Evolutionary conservation across 2,329 filamentous ascomycete genomes (phyloP).

Genomic region (Diplocarpon mali): DNA sequence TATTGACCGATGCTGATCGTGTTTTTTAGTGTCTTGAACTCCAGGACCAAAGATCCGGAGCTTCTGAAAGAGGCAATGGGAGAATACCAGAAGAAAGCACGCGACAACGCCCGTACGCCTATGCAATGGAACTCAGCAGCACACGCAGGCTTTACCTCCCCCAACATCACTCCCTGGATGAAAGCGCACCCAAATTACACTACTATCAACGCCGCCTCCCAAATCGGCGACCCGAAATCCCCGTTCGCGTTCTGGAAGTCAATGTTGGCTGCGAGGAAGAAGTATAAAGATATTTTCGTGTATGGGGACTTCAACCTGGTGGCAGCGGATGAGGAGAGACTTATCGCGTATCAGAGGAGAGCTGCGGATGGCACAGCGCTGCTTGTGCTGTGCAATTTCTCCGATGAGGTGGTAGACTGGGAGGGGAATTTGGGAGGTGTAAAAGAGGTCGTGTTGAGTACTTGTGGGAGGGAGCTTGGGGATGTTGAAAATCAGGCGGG

Average conservation of each 20-base stretch:
- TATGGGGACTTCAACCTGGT: conserved; percentile 14
- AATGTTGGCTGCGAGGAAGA: conserved; percentile 11
- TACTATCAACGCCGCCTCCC: conserved; percentile 32
- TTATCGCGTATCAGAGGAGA: too few relatives aligned
- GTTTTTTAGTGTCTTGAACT: too few relatives aligned
- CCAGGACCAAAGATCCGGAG: background rate
- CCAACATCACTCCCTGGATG: conserved; percentile 43
- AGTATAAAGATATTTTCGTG: conserved; percentile 11
- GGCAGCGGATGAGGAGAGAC: too few relatives aligned
- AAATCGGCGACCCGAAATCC: conserved; percentile 1
- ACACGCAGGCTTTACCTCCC: background rate
- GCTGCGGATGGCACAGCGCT: background rate
- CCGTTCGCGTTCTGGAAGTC: conserved; percentile 15
- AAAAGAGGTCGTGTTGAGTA: too few relatives aligned
- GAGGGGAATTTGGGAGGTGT: background rate
- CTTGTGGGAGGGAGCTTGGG: background rate
- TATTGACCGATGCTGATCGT: too few relatives aligned
- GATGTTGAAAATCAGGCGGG: background rate
- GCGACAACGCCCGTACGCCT: background rate
- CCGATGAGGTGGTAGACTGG: background rate
- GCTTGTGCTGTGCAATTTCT: background rate
- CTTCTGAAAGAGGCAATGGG: background rate
- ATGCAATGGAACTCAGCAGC: background rate
- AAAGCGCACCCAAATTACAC: conserved; percentile 42
- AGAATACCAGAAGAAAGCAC: background rate